phyloP scores from a whole-genome alignment of 2,329 filamentous ascomycete species.

The Phialocephala sp. region DNA sequence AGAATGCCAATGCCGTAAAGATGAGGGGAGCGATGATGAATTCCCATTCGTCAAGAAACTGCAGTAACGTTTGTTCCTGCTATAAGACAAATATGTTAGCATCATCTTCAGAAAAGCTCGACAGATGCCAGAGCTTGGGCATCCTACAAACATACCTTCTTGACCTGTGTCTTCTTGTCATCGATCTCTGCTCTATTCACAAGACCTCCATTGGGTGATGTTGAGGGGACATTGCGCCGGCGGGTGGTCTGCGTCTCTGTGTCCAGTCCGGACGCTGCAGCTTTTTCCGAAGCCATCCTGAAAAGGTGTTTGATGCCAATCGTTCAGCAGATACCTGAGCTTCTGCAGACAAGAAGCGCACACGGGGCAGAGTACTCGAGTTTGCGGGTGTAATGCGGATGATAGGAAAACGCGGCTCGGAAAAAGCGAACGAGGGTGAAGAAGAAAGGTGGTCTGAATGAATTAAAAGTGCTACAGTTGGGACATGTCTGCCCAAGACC shows the following conservation, averaged over 20 bases:
- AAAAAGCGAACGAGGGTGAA: slow-evolving; percentile 9
- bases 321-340: slow-evolving; percentile 1
- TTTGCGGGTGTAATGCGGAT: slow-evolving; percentile 10
- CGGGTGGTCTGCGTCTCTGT: slow-evolving; percentile 58
- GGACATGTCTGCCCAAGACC: slow-evolving; percentile 38
- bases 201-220: slow-evolving; percentile 45
- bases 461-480: slow-evolving; percentile 39
- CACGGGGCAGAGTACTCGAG: slow-evolving; percentile 1
- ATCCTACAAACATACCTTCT: slow-evolving; percentile 54
- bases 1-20: slow-evolving; percentile 66
- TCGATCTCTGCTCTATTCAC: slow-evolving; percentile 51
- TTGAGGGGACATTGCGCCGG: slow-evolving; percentile 57
- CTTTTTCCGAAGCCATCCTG: slow-evolving; percentile 50
- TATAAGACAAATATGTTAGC: slow-evolving; percentile 36
- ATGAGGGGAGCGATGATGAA: slow-evolving; percentile 65
- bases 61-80: slow-evolving; percentile 62
- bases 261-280: slow-evolving; percentile 65
- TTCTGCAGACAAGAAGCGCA: slow-evolving; percentile 12
- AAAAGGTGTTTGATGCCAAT: slow-evolving; percentile 11
- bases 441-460: slow-evolving; percentile 26
- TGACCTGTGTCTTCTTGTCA: slow-evolving; percentile 63
- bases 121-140: background rate
- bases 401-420: slow-evolving; percentile 30
- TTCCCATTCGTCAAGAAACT: slow-evolving; percentile 69
- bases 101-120: slow-evolving; percentile 4